phyloP scores from a whole-genome alignment of 2,329 filamentous ascomycete genomes.

The Rhytidhysteron rufulum region DNA sequence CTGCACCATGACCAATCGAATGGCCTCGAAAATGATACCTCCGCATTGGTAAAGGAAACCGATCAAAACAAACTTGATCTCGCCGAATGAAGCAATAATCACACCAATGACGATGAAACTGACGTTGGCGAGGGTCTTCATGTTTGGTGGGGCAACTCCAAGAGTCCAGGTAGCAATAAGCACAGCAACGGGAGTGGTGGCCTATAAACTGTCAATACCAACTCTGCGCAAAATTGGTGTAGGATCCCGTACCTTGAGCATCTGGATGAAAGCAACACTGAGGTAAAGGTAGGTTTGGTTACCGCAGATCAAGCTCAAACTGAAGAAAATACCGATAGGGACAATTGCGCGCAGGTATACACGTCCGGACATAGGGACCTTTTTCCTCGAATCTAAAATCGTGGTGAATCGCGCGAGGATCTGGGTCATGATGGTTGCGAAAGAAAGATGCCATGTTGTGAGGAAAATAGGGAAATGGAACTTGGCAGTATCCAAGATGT shows the following conservation, averaged over 20 bases:
- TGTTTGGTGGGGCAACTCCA: conserved; percentile 76
- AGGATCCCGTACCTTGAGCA: conserved; percentile 76
- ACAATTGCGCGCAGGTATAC: conserved; percentile 92
- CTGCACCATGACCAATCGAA: conserved; percentile 81
- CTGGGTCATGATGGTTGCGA: conserved; percentile 93
- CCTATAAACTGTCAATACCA: no score
- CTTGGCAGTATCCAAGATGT: conserved; percentile 79
- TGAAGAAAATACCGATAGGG: conserved; percentile 94
- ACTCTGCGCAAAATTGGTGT: no score
- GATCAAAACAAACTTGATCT: conserved; percentile 85
- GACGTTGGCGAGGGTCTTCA: conserved; percentile 87
- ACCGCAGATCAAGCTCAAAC: conserved; percentile 90
- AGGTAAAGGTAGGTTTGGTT: conserved; percentile 95
- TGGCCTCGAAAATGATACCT: conserved; percentile 77
- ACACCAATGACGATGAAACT: conserved; percentile 93
- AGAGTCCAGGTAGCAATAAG: conserved; percentile 85
- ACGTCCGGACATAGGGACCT: conserved; percentile 92
- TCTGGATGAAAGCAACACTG: conserved; percentile 95
- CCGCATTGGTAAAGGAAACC: conserved; percentile 76
- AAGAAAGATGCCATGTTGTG: conserved; percentile 84
- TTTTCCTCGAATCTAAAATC: conserved; percentile 89
- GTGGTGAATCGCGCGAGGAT: conserved; percentile 84
- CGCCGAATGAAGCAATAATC: conserved; percentile 87
- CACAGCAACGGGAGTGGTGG: conserved; percentile 90
- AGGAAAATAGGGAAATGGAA: conserved; percentile 83